phyloP scores from a whole-genome alignment of 768 basidiomycete species.

The Candolleomyces eurysporus region DNA sequence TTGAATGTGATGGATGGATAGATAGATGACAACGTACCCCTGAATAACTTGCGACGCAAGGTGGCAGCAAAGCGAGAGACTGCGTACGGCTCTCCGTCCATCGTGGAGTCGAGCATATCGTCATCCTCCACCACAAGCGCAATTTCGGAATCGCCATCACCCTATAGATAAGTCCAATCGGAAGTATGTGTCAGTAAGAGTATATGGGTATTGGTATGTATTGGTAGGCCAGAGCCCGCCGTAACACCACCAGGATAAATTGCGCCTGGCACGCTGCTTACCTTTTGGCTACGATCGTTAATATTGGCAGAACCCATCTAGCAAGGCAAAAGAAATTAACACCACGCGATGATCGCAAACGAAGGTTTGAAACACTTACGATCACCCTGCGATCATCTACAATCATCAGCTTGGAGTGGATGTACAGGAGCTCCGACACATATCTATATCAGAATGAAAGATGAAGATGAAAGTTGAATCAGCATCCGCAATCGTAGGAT shows the following conservation, averaged over 20 bases:
- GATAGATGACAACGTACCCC: constrained; percentile 44
- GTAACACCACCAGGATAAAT: background rate
- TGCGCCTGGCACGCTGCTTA: constrained; percentile 15
- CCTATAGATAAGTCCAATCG: constrained; percentile 35
- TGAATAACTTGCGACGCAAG: constrained; percentile 79
- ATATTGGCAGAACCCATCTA: constrained; percentile 94
- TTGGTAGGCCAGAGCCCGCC: background rate
- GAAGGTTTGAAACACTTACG: constrained; percentile 40
- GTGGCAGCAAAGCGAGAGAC: constrained; percentile 82
- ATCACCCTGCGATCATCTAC: constrained; percentile 91
- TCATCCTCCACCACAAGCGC: constrained; percentile 88
- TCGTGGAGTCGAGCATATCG: constrained; percentile 68
- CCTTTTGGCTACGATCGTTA: constrained; percentile 85
- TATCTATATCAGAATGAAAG: constrained; percentile 45
- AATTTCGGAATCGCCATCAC: constrained; percentile 95
- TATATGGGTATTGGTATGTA: background rate
- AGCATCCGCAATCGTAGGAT: background rate
- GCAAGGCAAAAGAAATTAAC: background rate
- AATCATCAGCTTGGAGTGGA: constrained; percentile 91
- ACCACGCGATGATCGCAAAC: background rate
- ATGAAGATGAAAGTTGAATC: constrained; percentile 8
- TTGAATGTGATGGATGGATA: background rate
- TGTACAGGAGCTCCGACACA: constrained; percentile 78
- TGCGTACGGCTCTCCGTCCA: constrained; percentile 74
- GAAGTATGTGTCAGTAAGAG: too few relatives aligned